Evolutionary conservation across 257 asterid species (phyloP).

Genomic region (Nemophila menziesii): DNA sequence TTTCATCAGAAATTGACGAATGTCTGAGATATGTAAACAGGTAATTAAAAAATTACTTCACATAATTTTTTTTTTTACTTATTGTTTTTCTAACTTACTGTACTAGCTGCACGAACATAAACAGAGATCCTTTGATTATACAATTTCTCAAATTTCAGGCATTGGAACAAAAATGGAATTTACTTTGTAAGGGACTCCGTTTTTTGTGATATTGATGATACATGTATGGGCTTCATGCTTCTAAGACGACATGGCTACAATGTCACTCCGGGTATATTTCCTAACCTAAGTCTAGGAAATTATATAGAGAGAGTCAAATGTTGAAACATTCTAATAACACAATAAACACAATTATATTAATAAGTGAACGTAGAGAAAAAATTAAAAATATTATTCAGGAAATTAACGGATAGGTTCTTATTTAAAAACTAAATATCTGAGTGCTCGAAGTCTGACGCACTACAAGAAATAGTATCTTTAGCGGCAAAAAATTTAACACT

Average conservation of each 20-base stretch:
- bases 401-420: too few species aligned
- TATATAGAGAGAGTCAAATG: too few species aligned
- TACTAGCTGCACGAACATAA: neutral
- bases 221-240: slow-evolving; percentile 44
- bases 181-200: slow-evolving; percentile 29
- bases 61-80: neutral
- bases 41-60: slow-evolving; percentile 9
- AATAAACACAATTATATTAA: too few species aligned
- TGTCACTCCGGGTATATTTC: slow-evolving; percentile 20
- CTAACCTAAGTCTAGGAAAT: slow-evolving; percentile 1
- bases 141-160: slow-evolving; percentile 9
- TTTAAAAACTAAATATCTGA: too few species aligned
- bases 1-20: slow-evolving; percentile 24
- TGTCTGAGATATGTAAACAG: slow-evolving; percentile 24
- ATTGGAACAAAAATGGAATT: slow-evolving; percentile 36
- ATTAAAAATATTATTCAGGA: too few species aligned
- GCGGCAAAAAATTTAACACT: too few species aligned
- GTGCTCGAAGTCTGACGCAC: too few species aligned
- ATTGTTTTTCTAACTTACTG: too few species aligned
- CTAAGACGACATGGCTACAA: slow-evolving; percentile 35
- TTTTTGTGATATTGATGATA: slow-evolving; percentile 33
- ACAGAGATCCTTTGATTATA: neutral
- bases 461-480: too few species aligned
- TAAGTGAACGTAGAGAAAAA: too few species aligned
- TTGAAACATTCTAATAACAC: too few species aligned